A percentile compares a stretch with the other conserved stretches of the same genome.
Evolutionary conservation across 2,329 filamentous ascomycete genomes (phyloP).

Genomic region (Colletotrichum costaricense): DNA sequence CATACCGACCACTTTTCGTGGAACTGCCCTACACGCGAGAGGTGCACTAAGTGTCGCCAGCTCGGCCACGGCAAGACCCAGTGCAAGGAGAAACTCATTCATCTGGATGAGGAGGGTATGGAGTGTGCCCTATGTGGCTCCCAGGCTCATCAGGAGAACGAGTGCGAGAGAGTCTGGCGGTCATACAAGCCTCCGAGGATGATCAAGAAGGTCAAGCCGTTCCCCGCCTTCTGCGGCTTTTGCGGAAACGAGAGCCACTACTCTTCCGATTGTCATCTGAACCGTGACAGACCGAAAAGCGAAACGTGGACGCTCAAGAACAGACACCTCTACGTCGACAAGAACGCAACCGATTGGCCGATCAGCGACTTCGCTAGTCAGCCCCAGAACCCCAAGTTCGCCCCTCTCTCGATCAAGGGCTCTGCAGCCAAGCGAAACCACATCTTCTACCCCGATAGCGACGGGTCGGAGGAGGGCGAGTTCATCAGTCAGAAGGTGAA

Average conservation of each 20-base stretch:
- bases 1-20: constrained; percentile 58
- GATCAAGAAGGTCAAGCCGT: constrained; percentile 59
- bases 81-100: constrained; percentile 67
- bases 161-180: constrained; percentile 72
- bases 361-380: constrained; percentile 47
- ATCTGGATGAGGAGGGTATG: constrained; percentile 63
- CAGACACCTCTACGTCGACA: constrained; percentile 61
- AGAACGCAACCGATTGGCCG: constrained; percentile 50
- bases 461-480: constrained; percentile 56
- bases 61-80: constrained; percentile 64
- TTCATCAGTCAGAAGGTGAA: constrained; percentile 52
- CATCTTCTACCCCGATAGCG: constrained; percentile 59
- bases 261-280: constrained; percentile 62
- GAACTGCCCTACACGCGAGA: constrained; percentile 60
- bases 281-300: constrained; percentile 41
- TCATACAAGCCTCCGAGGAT: constrained; percentile 57
- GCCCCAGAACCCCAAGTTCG: constrained; percentile 40
- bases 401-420: constrained; percentile 44
- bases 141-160: constrained; percentile 65
- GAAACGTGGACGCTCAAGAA: constrained; percentile 66
- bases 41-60: constrained; percentile 71
- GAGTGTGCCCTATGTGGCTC: constrained; percentile 72
- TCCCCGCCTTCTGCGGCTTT: constrained; percentile 65
- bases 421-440: constrained; percentile 50
- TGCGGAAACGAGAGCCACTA: constrained; percentile 68